Base-by-base conservation (phyloP, 2,329 filamentous ascomycete genomes). In the Bipolaris cookei region DNA sequence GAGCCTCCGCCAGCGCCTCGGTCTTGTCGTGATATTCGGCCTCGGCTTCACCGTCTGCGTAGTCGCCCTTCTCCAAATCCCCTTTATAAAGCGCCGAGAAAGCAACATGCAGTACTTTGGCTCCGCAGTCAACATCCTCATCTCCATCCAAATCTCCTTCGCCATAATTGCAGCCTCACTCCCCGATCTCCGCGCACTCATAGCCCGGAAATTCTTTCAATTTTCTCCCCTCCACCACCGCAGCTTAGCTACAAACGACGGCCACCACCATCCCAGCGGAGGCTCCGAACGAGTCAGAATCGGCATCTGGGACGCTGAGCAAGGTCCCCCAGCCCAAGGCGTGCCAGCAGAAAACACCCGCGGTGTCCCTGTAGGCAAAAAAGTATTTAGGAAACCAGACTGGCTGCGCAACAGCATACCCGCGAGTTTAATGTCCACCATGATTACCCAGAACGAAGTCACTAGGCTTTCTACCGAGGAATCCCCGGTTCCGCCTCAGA, bases 61-160 rank as follows among this genome's bases (percentile, higher is more conserved):
- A 2, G 68, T 72, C 13, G 69, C 68, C 0, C 59, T 72, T 1
- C 38, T 68, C 2, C 67, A 72, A 35, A 67, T 70, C n/a, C 69
- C 67, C 1, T 71, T 72, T 32, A 69, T 71, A 20, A 59, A 54
- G 53, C 58, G 64, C 2, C 59, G 68, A 1, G 59, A 67, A 49
- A 54, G 56, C 10, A 58, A 61, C 4, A 41, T 56, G 10, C 55
- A 43, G 5, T 71, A 72, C 37, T 71, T 72, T 35, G 69, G 69
- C 11, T 60, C 56, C 3, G 59, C 63, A 1, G 69, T 71, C 50
- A 72, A 71, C 21, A 54, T 71, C 20, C 63, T 71, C 23, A 54
- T 70, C 37, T 63, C 67, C 3, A 66, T 71, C 14, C 67, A 72
- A 34, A 62, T 72, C 6, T 59, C 58, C 1, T 53, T 71, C 11